These are phyloP conservation scores for Flagelloscypha sp. DNA, from an alignment of 768 basidiomycete species.

Conservation along the genomic window DNA sequence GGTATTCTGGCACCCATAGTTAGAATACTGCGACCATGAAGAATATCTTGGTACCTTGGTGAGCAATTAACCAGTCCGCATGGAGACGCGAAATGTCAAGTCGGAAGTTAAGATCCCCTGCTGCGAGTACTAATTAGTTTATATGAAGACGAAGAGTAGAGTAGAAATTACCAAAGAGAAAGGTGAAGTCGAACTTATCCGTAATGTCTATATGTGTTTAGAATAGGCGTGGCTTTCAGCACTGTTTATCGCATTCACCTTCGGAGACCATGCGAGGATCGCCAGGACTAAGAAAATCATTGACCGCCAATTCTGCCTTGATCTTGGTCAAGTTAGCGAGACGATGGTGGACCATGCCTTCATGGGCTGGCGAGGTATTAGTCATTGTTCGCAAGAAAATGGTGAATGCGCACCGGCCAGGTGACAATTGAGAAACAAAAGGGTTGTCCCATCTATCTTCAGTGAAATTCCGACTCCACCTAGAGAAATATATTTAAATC, in stretches of 20 bases:
- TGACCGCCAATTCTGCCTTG: constrained; percentile 75
- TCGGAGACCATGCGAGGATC: constrained; percentile 65
- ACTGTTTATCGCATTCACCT: constrained; percentile 33
- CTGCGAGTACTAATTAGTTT: too few relatives aligned
- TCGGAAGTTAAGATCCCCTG: constrained; percentile 88
- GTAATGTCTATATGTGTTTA: constrained; percentile 51
- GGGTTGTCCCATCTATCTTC: constrained; percentile 70
- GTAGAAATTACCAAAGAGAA: constrained; percentile 87
- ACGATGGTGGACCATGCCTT: constrained; percentile 68
- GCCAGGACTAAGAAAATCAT: constrained; percentile 60
- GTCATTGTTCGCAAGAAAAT: neutral
- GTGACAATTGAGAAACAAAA: constrained; percentile 89
- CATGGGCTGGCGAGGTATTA: constrained; percentile 47
- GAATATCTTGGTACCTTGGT: constrained; percentile 43
- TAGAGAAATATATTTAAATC: too few relatives aligned
- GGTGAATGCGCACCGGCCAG: constrained; percentile 53
- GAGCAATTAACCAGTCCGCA: constrained; percentile 88
- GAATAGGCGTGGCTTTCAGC: constrained; percentile 5
- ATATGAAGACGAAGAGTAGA: too few relatives aligned
- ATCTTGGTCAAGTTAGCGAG: constrained; percentile 85
- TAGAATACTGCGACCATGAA: constrained; percentile 6
- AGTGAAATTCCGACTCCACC: constrained; percentile 87
- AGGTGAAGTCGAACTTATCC: constrained; percentile 83
- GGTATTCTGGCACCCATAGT: constrained; percentile 50
- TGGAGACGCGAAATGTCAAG: constrained; percentile 83